Evolutionary conservation across 768 basidiomycete genomes (phyloP).

Genomic region (Russula earlei): DNA sequence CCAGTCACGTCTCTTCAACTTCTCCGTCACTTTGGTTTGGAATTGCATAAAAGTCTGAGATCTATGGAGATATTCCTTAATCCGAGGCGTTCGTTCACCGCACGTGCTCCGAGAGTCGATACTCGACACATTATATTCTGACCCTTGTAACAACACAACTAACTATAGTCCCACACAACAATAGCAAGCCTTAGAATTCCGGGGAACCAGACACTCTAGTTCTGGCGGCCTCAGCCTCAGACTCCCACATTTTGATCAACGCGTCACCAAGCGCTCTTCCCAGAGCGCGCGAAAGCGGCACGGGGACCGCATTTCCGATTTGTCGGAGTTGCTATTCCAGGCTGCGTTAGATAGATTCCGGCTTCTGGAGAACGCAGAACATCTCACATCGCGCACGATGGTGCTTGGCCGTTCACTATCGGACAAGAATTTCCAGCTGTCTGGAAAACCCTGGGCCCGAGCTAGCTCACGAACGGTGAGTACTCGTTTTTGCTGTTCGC

Average conservation of each 20-base stretch:
- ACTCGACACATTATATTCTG: not conserved
- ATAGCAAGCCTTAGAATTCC: not conserved
- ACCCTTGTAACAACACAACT: not conserved
- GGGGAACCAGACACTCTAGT: slow-evolving; percentile 2
- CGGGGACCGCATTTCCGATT: slow-evolving; percentile 74
- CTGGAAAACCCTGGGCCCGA: slow-evolving; percentile 72
- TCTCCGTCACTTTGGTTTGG: too few relatives aligned
- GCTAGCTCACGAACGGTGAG: slow-evolving; percentile 33
- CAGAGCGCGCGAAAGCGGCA: slow-evolving; percentile 57
- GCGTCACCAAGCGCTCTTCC: slow-evolving; percentile 40
- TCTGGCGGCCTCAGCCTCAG: slow-evolving; percentile 1
- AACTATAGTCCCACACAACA: not conserved
- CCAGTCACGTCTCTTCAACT: not conserved
- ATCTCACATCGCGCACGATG: slow-evolving; percentile 44
- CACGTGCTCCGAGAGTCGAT: not conserved
- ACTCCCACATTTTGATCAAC: slow-evolving; percentile 28
- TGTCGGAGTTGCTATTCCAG: slow-evolving; percentile 54
- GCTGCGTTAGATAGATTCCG: not conserved
- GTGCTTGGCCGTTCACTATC: slow-evolving; percentile 29
- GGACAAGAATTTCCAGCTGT: slow-evolving; percentile 53
- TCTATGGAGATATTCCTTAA: not conserved
- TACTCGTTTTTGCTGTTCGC: slow-evolving; percentile 57
- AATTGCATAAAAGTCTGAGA: not conserved
- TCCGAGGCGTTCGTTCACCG: not conserved
- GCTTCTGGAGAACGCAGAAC: not conserved